Evolutionary conservation across 306 rosid genomes (phyloP), one percentile per base, ranked within the genome.

Genomic region (Quercus agrifolia): DNA sequence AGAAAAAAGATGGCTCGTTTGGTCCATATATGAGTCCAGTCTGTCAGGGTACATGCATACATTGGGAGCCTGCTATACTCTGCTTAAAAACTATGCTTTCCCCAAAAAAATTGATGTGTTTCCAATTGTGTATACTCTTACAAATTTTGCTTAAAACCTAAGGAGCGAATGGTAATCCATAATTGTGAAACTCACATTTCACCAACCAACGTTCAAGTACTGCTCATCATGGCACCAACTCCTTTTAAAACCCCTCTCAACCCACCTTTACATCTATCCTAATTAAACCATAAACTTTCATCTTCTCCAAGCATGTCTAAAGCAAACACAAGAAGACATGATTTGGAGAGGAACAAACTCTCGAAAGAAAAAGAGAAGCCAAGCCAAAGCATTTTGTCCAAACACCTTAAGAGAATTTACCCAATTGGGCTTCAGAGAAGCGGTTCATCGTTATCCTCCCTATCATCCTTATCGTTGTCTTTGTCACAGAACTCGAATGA

Each of bases 371-470:
- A 86, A 79, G 90, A 90, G 80, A 89, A 85, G 75, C 57, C 79
- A 76, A 83, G 74, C 88, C 87, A 88, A 25, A 80, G 68, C 35
- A 78, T 88, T 23, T 79, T 91, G 35, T 89, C 90, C 23, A 91
- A 85, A 84, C 85, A 76, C 71, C 81, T 95, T 3, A 95, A 93
- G 91, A 93, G 89, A 88, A 86, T 95, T 75, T 95, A 95, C 86
- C 99, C 99, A 44, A 88, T 95, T 80, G 98, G 97, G 20, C 90
- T 95, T 67, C 96, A 95, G 61, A 91, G 83, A 84, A 95, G 96
- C 90, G 74, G 79, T 76, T 95, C 97, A 19, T 90, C 97, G 28
- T 46, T 85, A 2, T 41, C 46, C 17, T 94, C 98, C 71, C 72
- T 89, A 9, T 90, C 97, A 19, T 95, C 98, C 12, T 14, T 92